Evolutionary conservation across 306 rosid species (phyloP), one percentile per base, ranked within the genome.

Genomic region (Lathyrus sativus): DNA sequence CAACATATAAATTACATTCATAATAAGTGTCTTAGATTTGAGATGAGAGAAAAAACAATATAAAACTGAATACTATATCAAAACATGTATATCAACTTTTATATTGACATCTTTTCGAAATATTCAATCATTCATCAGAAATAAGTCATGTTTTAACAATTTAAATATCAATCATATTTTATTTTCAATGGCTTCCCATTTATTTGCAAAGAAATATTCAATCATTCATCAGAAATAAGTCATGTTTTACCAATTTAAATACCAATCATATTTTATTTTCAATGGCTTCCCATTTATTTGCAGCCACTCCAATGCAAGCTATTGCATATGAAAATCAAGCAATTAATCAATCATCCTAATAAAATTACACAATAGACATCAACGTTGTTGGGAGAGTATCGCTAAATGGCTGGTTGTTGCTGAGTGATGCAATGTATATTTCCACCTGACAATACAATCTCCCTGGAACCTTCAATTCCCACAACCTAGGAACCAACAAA

Each of bases 391-490:
- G 10, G 54, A 54, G 14, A 38, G 49, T n/a, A 12, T 48, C 29
- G 7, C 37, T 71, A 74, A 74, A 70, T 14, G 74, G 81, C 80
- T 8, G 97, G 99, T 48, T 88, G 96, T 73, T 93, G 99, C 81
- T 93, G 97, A 50, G 99, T 90, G 29, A 93, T 93, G 81, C 99
- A 90, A 42, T 93, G 99, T 62, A 93, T 88, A 65, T 93, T 90
- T 73, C 99, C 99, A 63, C 99, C 97, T 0, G 70, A 96, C 69
- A 90, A 73, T 65, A 84, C 97, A 79, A 90, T 88, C 90, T 90
- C 97, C 79, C 99, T 88, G 9, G 90, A 87, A 53, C 90, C 97
- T 86, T 93, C 90, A 67, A 90, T 80, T 74, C 82, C 74, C 58
- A 93, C 96, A 56, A 93, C 88, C 99, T 93, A 67, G 72, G 67